Conservation (phyloP, 352 stramenopile species). For the Phytophthora sp. region DNA sequence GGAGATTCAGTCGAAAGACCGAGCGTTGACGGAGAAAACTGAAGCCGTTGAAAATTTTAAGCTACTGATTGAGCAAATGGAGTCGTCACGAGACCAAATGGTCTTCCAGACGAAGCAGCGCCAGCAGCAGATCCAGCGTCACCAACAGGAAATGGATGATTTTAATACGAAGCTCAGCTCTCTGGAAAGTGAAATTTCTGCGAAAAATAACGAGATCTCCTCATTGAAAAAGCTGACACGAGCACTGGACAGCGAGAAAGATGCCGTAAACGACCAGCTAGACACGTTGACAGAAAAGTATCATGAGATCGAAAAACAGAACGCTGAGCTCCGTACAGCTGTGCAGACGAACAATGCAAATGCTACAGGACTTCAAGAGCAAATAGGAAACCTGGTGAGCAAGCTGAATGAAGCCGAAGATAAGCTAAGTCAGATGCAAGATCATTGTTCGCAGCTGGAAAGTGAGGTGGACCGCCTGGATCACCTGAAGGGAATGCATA, state of each 20-base stretch:
- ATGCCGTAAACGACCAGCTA: constrained; percentile 69
- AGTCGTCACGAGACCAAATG: constrained; percentile 80
- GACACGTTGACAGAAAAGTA: constrained; percentile 77
- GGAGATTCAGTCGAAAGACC: constrained; percentile 62
- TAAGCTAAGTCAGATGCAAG: constrained; percentile 45
- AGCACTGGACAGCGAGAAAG: constrained; percentile 76
- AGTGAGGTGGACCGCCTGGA: constrained; percentile 59
- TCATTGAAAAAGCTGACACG: constrained; percentile 75
- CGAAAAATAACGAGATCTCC: constrained; percentile 53
- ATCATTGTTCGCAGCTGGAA: constrained; percentile 50
- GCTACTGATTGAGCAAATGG: constrained; percentile 82
- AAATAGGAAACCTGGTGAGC: constrained; percentile 59
- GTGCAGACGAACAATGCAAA: constrained; percentile 39
- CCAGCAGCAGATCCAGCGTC: constrained; percentile 65
- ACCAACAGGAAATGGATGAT: constrained; percentile 60
- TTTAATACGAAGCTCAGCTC: constrained; percentile 53
- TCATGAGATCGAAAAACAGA: constrained; percentile 63
- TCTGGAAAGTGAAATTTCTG: constrained; percentile 48
- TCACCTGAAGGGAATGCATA: constrained; percentile 70
- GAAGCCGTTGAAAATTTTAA: constrained; percentile 74
- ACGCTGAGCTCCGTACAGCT: constrained; percentile 43
- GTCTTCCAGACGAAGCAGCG: constrained; percentile 81
- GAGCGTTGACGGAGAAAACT: constrained; percentile 65
- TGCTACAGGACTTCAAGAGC: constrained; percentile 56
- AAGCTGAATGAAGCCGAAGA: constrained; percentile 67